Evolutionary conservation across 2,329 filamentous ascomycete genomes (phyloP), one percentile per base, ranked within the genome.

Genomic region (Dothiorella sarmentorum): DNA sequence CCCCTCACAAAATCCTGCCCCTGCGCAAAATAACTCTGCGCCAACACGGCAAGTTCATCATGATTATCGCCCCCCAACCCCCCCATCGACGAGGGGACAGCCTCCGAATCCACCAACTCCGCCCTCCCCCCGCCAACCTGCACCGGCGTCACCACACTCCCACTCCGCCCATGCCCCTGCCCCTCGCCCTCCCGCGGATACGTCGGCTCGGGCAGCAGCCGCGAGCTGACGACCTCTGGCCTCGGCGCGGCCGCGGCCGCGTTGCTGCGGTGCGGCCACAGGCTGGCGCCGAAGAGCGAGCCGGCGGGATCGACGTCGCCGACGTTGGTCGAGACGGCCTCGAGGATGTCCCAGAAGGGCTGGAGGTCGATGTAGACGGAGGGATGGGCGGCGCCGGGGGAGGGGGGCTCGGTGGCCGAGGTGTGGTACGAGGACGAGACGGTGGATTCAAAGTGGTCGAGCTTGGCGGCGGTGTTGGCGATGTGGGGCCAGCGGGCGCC

Each of bases 331-430:
- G 74, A 76, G 1, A 75, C 74, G 55, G 78, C 78, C 63, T 80
- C 77, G 1, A 80, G 68, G 10, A 80, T 77, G 59, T 79, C 76
- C 73, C 77, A 80, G 63, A 80, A 79, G 20, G 75, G 70, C 3
- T 73, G 75, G 0, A 80, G 70, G 55, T 80, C 76, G 35, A 79
- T 78, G 1, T 77, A 56, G 26, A 56, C 52, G 52, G 37, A 43
- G 24, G 20, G 66, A 7, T 77, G 68, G 70, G 61, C 72, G 64
- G 27, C 69, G 62, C 59, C 71, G 61, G 45, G 72, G 62, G 53
- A 72, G 17, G 49, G 18, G 24, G 49, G 37, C 7, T 47, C 26
- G 15, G 40, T 35, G 4, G 45, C 40, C 3, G 47, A 55, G 40
- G 43, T 71, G 37, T 72, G 71, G 57, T 77, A 78, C 2, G 76